Base-by-base conservation (phyloP, 1,284 basidiomycete species). In the Ceratobasidium sp. region DNA sequence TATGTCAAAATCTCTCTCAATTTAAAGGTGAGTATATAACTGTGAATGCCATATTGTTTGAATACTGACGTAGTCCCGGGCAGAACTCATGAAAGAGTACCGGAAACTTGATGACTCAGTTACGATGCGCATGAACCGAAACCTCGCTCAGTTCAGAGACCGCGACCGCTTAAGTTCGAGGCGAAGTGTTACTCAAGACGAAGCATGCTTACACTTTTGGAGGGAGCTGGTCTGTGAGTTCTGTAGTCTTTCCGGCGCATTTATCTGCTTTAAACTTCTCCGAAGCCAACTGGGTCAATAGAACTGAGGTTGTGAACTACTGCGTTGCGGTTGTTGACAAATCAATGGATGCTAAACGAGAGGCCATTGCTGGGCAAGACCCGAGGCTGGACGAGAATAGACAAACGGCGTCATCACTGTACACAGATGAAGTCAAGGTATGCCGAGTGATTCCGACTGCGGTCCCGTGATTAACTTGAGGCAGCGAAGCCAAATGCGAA, bases 11-110 rank as follows among this genome's bases (percentile, higher is more conserved):
- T 79, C 85, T 96, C 41, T 88, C 88, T 22, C 79, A 92, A 8
- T 96, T 96, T 86, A 95, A 94, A 88, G 92, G 94, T 92, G 74
- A 68, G 82, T 79, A 16, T 73, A 29, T 22, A 56, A 1, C 39
- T 14, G 19, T 74, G 48, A 16, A 41, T 27, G 37, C 22, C 22
- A 13, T 7, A 19, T 56, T 53, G 48, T 6, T 58, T 5, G 0
- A 19, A 11, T 48, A 29, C 31, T 37, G n/a, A 59, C 31, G 59
- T 61, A 63, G 31, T 37, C 73, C 34, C 37, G 46, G 59, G 74
- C 80, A 96, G 94, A 94, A 77, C 88, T 95, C 79, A 86, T 96
- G 82, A 89, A 86, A 80, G 92, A 96, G 81, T 95, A 96, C 81
- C 87, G 94, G 78, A 90, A 87, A 78, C 84, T 96, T 7, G 94